These are phyloP conservation scores for Corymbia calophylla DNA, from an alignment of 441 rosid species.

Conservation along the genomic window DNA sequence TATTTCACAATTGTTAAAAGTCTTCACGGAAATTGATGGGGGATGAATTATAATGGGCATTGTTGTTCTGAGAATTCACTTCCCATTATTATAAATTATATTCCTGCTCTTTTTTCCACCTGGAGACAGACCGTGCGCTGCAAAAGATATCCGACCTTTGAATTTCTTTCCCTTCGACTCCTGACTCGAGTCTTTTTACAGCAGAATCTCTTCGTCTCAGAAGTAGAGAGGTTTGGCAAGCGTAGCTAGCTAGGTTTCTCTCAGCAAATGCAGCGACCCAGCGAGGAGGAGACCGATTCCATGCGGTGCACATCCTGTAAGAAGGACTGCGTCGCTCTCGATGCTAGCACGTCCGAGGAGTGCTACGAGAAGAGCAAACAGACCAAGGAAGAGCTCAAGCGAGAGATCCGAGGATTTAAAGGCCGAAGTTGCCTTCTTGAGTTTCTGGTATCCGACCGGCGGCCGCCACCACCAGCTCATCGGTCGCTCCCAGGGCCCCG, in stretches of 20 bases:
- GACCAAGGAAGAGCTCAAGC: slow-evolving; percentile 74
- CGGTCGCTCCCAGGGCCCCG: slow-evolving; percentile 6
- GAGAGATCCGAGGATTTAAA: slow-evolving; percentile 79
- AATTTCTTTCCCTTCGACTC: too few species aligned
- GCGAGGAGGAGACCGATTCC: neutral
- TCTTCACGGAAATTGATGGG: neutral
- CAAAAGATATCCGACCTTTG: neutral
- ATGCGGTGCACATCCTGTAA: slow-evolving; percentile 45
- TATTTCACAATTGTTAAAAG: neutral
- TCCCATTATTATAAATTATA: neutral
- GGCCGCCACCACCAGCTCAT: slow-evolving; percentile 4
- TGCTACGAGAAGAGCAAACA: slow-evolving; percentile 78
- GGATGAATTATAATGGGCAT: neutral
- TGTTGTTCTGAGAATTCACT: neutral
- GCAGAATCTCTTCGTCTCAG: neutral
- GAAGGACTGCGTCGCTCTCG: slow-evolving; percentile 40
- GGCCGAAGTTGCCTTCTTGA: slow-evolving; percentile 58
- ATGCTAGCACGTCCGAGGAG: slow-evolving; percentile 81
- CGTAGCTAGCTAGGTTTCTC: neutral
- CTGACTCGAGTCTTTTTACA: too few species aligned
- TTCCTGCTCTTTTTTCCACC: too few species aligned
- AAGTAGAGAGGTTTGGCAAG: neutral
- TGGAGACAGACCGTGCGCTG: too few species aligned
- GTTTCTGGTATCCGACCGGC: slow-evolving; percentile 44
- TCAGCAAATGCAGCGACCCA: neutral